These are phyloP conservation scores for Blastobotrys chiropterorum DNA, from an alignment of 805 yeast species.

Conservation along the genomic window DNA sequence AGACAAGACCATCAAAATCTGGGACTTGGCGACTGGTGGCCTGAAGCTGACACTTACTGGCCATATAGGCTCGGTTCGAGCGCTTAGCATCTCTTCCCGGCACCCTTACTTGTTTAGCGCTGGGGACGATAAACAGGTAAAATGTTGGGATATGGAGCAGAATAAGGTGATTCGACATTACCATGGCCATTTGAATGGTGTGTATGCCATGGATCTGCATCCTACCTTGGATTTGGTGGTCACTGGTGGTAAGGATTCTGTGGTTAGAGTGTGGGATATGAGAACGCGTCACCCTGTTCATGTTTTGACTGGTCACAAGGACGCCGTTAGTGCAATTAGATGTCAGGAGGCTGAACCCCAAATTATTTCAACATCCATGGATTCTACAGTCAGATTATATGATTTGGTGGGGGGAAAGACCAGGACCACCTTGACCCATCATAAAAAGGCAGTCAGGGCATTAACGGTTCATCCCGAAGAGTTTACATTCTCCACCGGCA, in stretches of 20 bases:
- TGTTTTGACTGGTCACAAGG: conserved; percentile 75
- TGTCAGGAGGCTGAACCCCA: conserved; percentile 79
- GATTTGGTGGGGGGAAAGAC: conserved; percentile 78
- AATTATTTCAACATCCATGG: conserved; percentile 74
- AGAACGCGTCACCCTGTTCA: conserved; percentile 69
- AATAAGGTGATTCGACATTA: conserved; percentile 77
- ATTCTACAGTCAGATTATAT: conserved; percentile 83
- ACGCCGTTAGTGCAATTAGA: conserved; percentile 62
- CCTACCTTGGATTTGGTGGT: conserved; percentile 80
- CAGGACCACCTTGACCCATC: conserved; percentile 71
- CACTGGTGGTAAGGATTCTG: conserved; percentile 85
- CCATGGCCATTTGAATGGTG: conserved; percentile 91
- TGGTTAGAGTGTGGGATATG: conserved; percentile 90
- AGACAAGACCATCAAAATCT: conserved; percentile 81
- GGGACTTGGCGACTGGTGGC: conserved; percentile 76
- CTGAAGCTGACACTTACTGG: conserved; percentile 78
- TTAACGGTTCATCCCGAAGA: conserved; percentile 63
- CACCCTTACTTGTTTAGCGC: conserved; percentile 89
- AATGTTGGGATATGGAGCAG: conserved; percentile 94
- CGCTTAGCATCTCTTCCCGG: conserved; percentile 60
- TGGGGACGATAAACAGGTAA: conserved; percentile 86
- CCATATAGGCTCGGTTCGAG: conserved; percentile 84
- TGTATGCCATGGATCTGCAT: conserved; percentile 76
- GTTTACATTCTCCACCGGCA: conserved; percentile 71
- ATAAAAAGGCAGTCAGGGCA: conserved; percentile 72